Evolutionary conservation across 805 yeast genomes (phyloP).

Genomic region (Middelhovenomyces tepae): DNA sequence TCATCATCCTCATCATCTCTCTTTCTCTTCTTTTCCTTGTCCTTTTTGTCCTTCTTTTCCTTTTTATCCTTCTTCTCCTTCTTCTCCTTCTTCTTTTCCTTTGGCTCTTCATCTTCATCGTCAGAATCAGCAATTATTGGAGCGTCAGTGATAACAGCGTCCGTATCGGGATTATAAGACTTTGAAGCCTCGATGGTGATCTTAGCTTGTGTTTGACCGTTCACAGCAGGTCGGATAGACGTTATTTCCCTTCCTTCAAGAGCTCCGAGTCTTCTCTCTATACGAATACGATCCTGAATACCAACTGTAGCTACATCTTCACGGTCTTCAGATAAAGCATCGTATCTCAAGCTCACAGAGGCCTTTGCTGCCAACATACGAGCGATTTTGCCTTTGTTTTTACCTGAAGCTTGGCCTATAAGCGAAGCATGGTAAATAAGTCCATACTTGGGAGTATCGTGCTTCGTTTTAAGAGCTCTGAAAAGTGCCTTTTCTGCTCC

Average conservation of each 20-base stretch:
- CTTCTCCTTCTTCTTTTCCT: constrained; percentile 39
- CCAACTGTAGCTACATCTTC: constrained; percentile 88
- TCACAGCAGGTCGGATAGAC: constrained; percentile 56
- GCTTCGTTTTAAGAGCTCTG: constrained; percentile 97
- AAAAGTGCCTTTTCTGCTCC: constrained; percentile 99
- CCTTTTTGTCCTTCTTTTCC: constrained; percentile 25
- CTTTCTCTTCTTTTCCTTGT: constrained; percentile 19
- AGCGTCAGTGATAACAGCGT: constrained; percentile 68
- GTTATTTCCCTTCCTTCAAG: constrained; percentile 93
- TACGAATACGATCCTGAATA: constrained; percentile 80
- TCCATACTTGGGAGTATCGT: constrained; percentile 98
- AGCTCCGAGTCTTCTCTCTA: constrained; percentile 88
- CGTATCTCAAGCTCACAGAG: constrained; percentile 92
- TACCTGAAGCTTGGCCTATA: constrained; percentile 96
- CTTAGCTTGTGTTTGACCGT: constrained; percentile 68
- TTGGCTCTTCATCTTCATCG: constrained; percentile 21
- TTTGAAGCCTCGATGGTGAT: constrained; percentile 76
- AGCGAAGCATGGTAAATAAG: constrained; percentile 92
- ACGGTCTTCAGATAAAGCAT: constrained; percentile 94
- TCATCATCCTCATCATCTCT: constrained; percentile 23
- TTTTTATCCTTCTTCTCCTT: constrained; percentile 49
- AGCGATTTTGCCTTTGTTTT: constrained; percentile 98
- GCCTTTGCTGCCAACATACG: constrained; percentile 98
- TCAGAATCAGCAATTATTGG: constrained; percentile 67
- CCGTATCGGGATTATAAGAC: constrained; percentile 94